Evolutionary conservation across 140 eudicot genomes (phyloP).

Genomic region (Flaveria floridana): DNA sequence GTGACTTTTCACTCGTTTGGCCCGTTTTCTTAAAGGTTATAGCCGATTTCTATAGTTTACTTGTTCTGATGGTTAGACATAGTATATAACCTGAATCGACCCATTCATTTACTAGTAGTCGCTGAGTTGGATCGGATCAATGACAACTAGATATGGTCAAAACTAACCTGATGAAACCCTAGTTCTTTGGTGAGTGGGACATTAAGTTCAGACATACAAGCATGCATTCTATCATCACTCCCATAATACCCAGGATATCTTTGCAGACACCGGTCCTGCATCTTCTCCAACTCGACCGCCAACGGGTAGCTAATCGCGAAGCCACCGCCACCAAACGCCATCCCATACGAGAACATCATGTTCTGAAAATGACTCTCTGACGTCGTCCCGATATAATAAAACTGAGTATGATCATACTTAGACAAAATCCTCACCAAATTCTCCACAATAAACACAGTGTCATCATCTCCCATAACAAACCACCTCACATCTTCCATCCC

Average conservation of each 20-base stretch:
- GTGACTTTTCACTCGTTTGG: background rate
- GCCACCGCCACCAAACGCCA: conserved; percentile 93
- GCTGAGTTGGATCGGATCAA: too few relatives aligned
- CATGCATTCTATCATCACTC: conserved; percentile 75
- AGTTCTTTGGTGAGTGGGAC: conserved; percentile 68
- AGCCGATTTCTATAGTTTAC: too few relatives aligned
- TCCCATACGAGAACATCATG: conserved; percentile 47
- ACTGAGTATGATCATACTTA: conserved; percentile 63
- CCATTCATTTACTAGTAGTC: too few relatives aligned
- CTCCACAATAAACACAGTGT: conserved; percentile 62
- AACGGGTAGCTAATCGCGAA: conserved; percentile 78
- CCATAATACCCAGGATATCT: conserved; percentile 63
- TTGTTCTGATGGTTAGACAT: too few relatives aligned
- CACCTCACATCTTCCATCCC: conserved; percentile 61
- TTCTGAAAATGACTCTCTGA: conserved; percentile 72
- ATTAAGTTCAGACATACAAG: conserved; percentile 79
- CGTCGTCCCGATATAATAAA: conserved; percentile 60
- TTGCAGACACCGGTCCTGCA: conserved; percentile 60
- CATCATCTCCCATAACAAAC: conserved; percentile 83
- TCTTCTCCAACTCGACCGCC: conserved; percentile 59
- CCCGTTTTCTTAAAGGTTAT: background rate
- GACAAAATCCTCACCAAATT: conserved; percentile 57
- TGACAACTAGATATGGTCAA: background rate
- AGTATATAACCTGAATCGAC: too few relatives aligned
- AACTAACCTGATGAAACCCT: conserved; percentile 77